Base-by-base conservation (phyloP, 2,329 filamentous ascomycete species). In the Penicillium polonicum region DNA sequence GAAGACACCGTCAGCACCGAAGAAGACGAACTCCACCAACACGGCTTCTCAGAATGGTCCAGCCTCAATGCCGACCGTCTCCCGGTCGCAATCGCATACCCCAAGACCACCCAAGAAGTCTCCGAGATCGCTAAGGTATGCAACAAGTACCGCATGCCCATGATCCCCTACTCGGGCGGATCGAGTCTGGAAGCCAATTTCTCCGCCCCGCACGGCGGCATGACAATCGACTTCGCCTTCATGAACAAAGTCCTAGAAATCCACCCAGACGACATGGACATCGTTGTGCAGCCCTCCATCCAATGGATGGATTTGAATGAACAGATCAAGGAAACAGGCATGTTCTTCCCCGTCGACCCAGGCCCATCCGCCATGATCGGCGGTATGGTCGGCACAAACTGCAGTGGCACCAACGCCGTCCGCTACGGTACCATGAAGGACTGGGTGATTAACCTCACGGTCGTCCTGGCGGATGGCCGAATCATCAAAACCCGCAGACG, bases 331-430 rank as follows among this genome's bases (percentile, higher is more conserved):
- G 81, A 84, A 39, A 87, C 85, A 4, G 90, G 90, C 0, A 83
- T 97, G 1, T 96, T 96, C 77, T 95, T 96, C 71, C 92, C 92
- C 1, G 87, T 96, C 13, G 92, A 97, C 68, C 92, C 92, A 13
- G 90, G 90, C 72, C 88, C 88, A 38, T 82, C 79, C 0, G 83
- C 83, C 0, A 76, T 78, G 60, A 77, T 85, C 21, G 83, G 83
- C 2, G 83, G 83, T 5, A 85, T 85, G 83, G 76, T 90, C 5
- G 84, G 85, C 0, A 89, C 87, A 1, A 88, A 87, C 52, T 90
- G 88, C 74, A 86, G 79, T 52, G 83, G 83, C 0, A 85, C 83
- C 0, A 85, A 85, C 63, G 82, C 83, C 1, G 79, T 83, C 56
- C 78, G 87, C 51, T 90, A 90, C 66, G 88, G 88, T 0, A 89